A percentile compares a stretch with the other conserved stretches of the same genome.
phyloP scores from a whole-genome alignment of 352 stramenopile genomes.

The Phytophthora aleatoria region DNA sequence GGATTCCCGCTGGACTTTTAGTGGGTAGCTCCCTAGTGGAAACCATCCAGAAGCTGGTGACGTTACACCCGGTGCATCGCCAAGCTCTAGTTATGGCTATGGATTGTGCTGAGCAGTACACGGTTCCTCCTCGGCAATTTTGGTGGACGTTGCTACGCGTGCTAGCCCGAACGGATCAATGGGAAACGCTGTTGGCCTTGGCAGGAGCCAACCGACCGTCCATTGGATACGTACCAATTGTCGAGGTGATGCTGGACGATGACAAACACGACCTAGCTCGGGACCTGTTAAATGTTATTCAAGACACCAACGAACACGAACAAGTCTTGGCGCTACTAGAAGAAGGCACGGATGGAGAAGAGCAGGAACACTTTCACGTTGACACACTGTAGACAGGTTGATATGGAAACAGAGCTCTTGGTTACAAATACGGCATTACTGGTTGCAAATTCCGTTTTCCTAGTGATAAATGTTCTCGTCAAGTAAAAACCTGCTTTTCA shows the following conservation, averaged over 20 bases:
- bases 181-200: conserved; percentile 48
- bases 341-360: conserved; percentile 16
- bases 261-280: conserved; percentile 42
- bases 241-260: conserved; percentile 56
- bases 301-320: conserved; percentile 35
- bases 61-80: conserved; percentile 46
- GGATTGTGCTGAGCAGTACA: conserved; percentile 46
- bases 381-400: conserved; percentile 14
- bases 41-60: conserved; percentile 65
- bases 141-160: conserved; percentile 57
- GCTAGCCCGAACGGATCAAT: conserved; percentile 52
- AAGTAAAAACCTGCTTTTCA: background rate
- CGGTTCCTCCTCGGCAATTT: conserved; percentile 56
- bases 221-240: conserved; percentile 49
- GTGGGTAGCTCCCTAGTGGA: conserved; percentile 59
- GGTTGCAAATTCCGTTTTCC: no score
- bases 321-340: conserved; percentile 38
- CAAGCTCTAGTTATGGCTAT: conserved; percentile 43
- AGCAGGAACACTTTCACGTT: conserved; percentile 18
- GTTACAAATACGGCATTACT: background rate
- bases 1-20: conserved; percentile 48
- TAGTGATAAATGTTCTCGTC: background rate
- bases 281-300: conserved; percentile 42
- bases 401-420: background rate
- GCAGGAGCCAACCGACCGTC: conserved; percentile 40